A percentile compares a stretch with the other conserved stretches of the same genome.
phyloP scores from a whole-genome alignment of 1,139 yeast species.

The Blastobotrys petasosporus region DNA sequence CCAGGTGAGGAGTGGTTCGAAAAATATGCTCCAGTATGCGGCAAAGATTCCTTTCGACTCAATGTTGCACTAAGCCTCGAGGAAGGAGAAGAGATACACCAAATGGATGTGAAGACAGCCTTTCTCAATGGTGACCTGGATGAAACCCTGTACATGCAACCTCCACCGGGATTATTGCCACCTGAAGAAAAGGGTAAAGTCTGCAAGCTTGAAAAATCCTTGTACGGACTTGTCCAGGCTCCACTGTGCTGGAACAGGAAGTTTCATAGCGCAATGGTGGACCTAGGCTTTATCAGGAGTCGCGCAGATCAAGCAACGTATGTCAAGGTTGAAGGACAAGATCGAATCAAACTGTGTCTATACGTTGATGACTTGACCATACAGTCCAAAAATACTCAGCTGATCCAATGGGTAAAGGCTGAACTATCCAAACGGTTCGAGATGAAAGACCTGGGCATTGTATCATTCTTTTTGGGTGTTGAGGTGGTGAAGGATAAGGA shows the following conservation, averaged over 20 bases:
- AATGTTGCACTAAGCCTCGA: too few species aligned
- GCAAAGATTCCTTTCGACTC: too few species aligned
- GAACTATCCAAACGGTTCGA: not conserved
- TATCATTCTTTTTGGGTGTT: not conserved
- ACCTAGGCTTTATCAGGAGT: not conserved
- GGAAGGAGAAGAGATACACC: slow-evolving; percentile 14
- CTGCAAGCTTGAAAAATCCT: slow-evolving; percentile 18
- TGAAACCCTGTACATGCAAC: slow-evolving; percentile 21
- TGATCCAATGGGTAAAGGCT: not conserved
- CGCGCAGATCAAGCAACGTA: not conserved
- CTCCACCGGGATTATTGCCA: slow-evolving; percentile 16
- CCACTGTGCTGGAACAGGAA: slow-evolving; percentile 22
- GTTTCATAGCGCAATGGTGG: not conserved
- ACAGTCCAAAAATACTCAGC: not conserved
- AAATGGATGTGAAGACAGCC: slow-evolving; percentile 26
- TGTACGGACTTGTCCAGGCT: slow-evolving; percentile 26
- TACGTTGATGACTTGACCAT: slow-evolving; percentile 1
- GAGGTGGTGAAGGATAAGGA: not conserved
- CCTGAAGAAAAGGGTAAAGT: slow-evolving; percentile 11
- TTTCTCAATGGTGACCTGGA: slow-evolving; percentile 23
- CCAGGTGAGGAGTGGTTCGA: too few species aligned
- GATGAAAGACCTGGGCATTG: slow-evolving; percentile 1
- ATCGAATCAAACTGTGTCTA: not conserved
- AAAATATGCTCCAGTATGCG: too few species aligned
- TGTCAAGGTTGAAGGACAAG: not conserved